Percentiles rank a stretch among this genome's conserved stretches.
Conservation (phyloP, 2,329 filamentous ascomycete species). For the Rhynchosporium graminicola region DNA sequence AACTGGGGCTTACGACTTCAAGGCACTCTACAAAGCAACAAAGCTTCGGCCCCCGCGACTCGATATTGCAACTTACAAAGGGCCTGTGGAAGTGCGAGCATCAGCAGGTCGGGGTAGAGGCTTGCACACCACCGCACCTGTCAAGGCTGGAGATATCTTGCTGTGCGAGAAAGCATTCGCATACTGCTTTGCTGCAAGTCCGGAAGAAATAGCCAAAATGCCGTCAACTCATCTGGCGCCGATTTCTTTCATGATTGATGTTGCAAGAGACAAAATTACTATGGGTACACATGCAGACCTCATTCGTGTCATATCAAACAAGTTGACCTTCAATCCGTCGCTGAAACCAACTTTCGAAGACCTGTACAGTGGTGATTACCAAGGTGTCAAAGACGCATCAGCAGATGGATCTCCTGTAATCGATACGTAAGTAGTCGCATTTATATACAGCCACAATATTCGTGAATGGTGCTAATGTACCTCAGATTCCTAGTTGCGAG, state of each 20-base stretch:
- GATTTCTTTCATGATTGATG: neutral
- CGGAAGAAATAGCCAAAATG: neutral
- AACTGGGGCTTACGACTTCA: constrained; percentile 45
- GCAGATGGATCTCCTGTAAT: constrained; percentile 30
- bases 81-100: constrained; percentile 45
- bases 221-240: neutral
- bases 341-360: constrained; percentile 38
- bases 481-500: constrained; percentile 51
- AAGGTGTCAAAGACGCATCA: neutral
- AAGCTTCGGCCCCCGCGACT: constrained; percentile 43
- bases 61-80: constrained; percentile 50
- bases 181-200: constrained; percentile 18
- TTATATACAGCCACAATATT: neutral
- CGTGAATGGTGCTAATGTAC: constrained; percentile 32
- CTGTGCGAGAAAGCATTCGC: constrained; percentile 57
- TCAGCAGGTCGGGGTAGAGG: constrained; percentile 50
- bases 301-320: constrained; percentile 38
- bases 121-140: constrained; percentile 50
- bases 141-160: constrained; percentile 52
- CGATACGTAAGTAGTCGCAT: constrained; percentile 33
- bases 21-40: constrained; percentile 42
- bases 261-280: neutral
- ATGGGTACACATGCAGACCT: neutral
- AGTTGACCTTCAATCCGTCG: constrained; percentile 42
- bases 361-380: constrained; percentile 37